These are phyloP conservation scores for Fagus sylvatica DNA, from an alignment of 306 rosid species.

Conservation along the genomic window DNA sequence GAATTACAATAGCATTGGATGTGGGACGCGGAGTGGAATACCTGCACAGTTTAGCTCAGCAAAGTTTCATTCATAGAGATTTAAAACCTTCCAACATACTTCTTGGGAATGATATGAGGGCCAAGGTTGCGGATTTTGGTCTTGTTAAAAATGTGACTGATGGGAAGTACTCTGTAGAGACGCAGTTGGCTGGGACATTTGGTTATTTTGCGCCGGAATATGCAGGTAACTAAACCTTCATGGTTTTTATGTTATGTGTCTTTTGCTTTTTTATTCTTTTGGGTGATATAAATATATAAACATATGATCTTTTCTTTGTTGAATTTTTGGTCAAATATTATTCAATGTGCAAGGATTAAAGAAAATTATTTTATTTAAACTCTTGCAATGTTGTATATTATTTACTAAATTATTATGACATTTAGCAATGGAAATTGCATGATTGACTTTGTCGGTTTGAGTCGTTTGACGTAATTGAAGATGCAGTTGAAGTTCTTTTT, in stretches of 20 bases:
- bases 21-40: constrained; percentile 89
- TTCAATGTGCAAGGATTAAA: too few species aligned
- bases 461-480: too few species aligned
- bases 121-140: constrained; percentile 92
- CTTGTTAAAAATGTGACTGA: constrained; percentile 75
- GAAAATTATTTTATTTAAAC: too few species aligned
- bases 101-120: constrained; percentile 84
- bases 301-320: too few species aligned
- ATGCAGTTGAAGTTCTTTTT: too few species aligned
- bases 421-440: too few species aligned
- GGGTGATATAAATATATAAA: too few species aligned
- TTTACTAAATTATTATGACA: too few species aligned
- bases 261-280: too few species aligned
- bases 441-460: too few species aligned
- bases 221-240: constrained; percentile 56
- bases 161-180: constrained; percentile 72
- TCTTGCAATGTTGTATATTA: too few species aligned
- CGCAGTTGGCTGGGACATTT: constrained; percentile 84
- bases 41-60: constrained; percentile 83
- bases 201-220: constrained; percentile 94
- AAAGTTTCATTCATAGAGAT: constrained; percentile 87
- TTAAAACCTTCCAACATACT: constrained; percentile 87
- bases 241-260: neutral
- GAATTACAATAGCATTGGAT: constrained; percentile 76
- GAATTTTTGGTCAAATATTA: too few species aligned